Conservation (phyloP, 2,329 filamentous ascomycete genomes). For the Trichoderma arundinaceum region DNA sequence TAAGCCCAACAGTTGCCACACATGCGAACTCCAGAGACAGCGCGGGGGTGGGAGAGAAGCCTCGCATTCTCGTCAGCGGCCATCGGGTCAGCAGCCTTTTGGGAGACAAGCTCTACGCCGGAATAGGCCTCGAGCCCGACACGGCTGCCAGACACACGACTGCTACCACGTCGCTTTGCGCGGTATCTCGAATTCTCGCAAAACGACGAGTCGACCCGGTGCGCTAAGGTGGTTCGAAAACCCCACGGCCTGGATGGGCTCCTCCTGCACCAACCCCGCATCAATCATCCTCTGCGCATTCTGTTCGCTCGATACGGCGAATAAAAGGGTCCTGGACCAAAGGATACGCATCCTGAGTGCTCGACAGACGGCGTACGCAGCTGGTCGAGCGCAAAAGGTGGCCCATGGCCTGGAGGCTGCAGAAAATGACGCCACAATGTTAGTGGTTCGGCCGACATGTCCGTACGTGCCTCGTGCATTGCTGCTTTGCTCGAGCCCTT, state of each 20-base stretch:
- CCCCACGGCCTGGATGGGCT: slow-evolving; percentile 13
- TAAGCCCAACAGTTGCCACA: slow-evolving; percentile 16
- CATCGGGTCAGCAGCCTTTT: slow-evolving; percentile 25
- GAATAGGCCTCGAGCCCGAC: slow-evolving; percentile 20
- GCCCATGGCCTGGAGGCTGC: slow-evolving; percentile 5
- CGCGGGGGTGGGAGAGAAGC: slow-evolving; percentile 4
- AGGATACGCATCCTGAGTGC: slow-evolving; percentile 5
- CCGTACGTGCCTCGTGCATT: slow-evolving; percentile 12
- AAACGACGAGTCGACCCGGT: slow-evolving; percentile 24
- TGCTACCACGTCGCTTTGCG: slow-evolving; percentile 28
- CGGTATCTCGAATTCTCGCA: slow-evolving; percentile 10
- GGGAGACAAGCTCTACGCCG: slow-evolving; percentile 24
- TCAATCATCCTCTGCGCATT: slow-evolving; percentile 7
- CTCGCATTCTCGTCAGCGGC: slow-evolving; percentile 21
- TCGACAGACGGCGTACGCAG: too few species aligned
- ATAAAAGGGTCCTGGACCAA: slow-evolving; percentile 11
- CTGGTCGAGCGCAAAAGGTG: slow-evolving; percentile 3
- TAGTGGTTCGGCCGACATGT: slow-evolving; percentile 14
- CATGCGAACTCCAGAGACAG: not conserved
- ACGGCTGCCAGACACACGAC: not conserved
- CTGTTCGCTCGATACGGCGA: not conserved
- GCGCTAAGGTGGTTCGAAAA: slow-evolving; percentile 15
- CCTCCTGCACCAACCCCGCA: slow-evolving; percentile 18
- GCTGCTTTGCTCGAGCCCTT: not conserved
- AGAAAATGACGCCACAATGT: slow-evolving; percentile 18